phyloP scores from a whole-genome alignment of 805 yeast species.

The Schizosaccharomyces cryophilus region DNA sequence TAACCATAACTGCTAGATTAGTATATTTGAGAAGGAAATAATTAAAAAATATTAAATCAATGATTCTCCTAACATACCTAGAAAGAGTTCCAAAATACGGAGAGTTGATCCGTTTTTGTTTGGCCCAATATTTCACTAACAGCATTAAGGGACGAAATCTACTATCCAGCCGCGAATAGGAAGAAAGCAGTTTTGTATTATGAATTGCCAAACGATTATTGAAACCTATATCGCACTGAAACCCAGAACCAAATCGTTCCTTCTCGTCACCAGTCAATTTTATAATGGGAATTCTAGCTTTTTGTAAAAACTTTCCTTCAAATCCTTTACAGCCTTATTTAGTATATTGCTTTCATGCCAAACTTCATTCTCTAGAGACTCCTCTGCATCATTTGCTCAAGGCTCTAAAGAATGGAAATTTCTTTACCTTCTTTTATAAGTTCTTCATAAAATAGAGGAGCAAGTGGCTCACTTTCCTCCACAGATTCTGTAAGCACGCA shows the following conservation, averaged over 20 bases:
- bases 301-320: not conserved
- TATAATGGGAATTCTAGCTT: not conserved
- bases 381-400: no score
- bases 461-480: not conserved
- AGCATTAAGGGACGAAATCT: not conserved
- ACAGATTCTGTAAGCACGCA: not conserved
- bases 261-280: not conserved
- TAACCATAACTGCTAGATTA: conserved; percentile 1
- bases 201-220: conserved; percentile 1
- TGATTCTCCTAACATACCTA: not conserved
- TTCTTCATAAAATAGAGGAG: not conserved
- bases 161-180: not conserved
- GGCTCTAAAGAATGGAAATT: not conserved
- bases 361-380: no score
- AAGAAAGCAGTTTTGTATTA: not conserved
- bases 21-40: no score
- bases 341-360: no score
- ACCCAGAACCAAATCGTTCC: not conserved
- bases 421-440: not conserved
- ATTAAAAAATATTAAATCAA: not conserved
- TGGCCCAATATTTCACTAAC: conserved; percentile 2
- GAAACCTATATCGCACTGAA: conserved; percentile 1
- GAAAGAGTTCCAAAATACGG: conserved; percentile 2
- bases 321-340: not conserved
- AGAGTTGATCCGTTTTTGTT: conserved; percentile 1